Conservation (phyloP, 2,329 filamentous ascomycete species). For the Cladophialophora chaetospira region DNA sequence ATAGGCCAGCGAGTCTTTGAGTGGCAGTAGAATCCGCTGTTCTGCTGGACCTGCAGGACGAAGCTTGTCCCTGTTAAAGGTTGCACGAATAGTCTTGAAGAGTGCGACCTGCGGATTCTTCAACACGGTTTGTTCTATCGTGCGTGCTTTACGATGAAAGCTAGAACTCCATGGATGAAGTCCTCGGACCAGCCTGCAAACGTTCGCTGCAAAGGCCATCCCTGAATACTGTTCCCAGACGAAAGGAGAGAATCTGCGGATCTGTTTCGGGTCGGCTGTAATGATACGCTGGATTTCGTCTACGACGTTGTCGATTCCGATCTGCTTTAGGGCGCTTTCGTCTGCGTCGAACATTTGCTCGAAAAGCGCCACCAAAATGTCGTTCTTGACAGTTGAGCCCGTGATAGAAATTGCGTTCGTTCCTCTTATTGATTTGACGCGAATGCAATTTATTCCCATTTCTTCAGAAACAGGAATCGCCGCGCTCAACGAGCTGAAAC, state of each 20-base stretch:
- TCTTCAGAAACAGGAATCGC: too few relatives aligned
- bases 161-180: constrained; percentile 52
- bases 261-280: constrained; percentile 40
- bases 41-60: not conserved
- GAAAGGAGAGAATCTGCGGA: constrained; percentile 43
- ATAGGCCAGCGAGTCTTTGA: constrained; percentile 47
- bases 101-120: too few relatives aligned
- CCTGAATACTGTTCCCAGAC: constrained; percentile 46
- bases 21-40: constrained; percentile 3
- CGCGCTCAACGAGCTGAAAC: too few relatives aligned
- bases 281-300: constrained; percentile 55
- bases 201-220: constrained; percentile 51
- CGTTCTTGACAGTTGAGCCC: too few relatives aligned
- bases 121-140: constrained; percentile 2
- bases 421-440: too few relatives aligned
- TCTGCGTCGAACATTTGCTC: constrained; percentile 42
- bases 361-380: not conserved
- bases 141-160: constrained; percentile 34
- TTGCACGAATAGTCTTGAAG: too few relatives aligned
- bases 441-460: too few relatives aligned
- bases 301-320: constrained; percentile 44
- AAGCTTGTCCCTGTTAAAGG: not conserved
- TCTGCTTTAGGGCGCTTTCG: constrained; percentile 37
- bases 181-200: constrained; percentile 47
- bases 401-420: too few relatives aligned